Base-by-base conservation (phyloP, 306 rosid species). In the Malus sylvestris region DNA sequence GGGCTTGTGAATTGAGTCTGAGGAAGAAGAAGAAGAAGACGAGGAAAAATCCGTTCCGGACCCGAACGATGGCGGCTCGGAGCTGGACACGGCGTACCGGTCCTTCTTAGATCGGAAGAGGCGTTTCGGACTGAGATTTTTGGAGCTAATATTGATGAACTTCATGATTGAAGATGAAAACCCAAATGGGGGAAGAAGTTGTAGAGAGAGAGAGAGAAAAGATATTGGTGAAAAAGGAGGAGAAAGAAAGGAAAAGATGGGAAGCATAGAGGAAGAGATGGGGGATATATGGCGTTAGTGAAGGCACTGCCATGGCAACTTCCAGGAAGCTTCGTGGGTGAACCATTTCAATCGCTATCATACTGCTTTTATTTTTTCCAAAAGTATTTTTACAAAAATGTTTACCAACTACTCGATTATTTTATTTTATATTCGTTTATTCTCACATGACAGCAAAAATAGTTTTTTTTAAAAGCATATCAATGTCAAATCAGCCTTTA, bases 301-400 rank as follows among this genome's bases (percentile, higher is more conserved):
- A 9, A 44, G 67, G 79, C 0, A 10, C 63, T 46, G 79, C 85
- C 45, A 78, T 62, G 80, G 89, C 79, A 89, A 32, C 91, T 93
- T 93, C 98, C 84, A 52, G 46, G 98, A 93, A 93, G 82, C 80
- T 93, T 93, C 98, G 45, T 32, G 10, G 4, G 16, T 2, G 68
- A 62, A 42, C 74, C 73, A 75, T 81, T 81, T 65, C 59, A 61
- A 23, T n/a, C 45, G 23, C 27, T 27, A 27, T 27, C 27, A 27
- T 27, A 27, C 27, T 27, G 27, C 27, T 27, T 27, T 27, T 27
- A 27, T 27, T 27, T 27, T 27, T 27, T 27, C 0, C 27, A 27
- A 27, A 27, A 27, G 2, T 0, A 27, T 2, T 27, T 27, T 27
- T 27, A 27, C 27, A 27, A 27, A 27, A 27, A 27, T 1, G 27